Conservation (phyloP, 257 asterid genomes). For the Voacanga thouarsii region DNA sequence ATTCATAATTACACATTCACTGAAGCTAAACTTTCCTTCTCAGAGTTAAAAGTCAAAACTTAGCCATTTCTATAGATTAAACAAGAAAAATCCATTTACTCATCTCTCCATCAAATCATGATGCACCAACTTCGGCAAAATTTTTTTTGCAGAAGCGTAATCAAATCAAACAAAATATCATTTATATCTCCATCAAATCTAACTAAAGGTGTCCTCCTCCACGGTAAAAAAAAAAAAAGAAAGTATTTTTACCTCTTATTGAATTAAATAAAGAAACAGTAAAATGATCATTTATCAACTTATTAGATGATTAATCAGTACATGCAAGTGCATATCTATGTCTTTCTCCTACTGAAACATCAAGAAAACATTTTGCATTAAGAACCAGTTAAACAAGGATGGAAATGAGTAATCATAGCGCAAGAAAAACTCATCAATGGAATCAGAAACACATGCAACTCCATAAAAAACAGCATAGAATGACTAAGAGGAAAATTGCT, state of each 20-base stretch:
- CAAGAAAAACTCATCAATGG: neutral
- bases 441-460: conserved; percentile 29
- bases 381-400: neutral
- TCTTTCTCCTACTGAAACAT: neutral
- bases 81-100: too few species aligned
- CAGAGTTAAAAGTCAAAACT: neutral
- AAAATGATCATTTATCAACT: too few species aligned
- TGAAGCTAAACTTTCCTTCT: neutral
- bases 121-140: too few species aligned
- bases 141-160: too few species aligned
- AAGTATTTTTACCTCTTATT: too few species aligned
- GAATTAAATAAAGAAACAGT: too few species aligned
- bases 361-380: neutral
- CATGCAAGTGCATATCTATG: neutral
- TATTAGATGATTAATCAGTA: neutral
- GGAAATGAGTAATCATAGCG: neutral
- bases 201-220: too few species aligned
- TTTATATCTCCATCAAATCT: too few species aligned
- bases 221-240: too few species aligned
- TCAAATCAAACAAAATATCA: too few species aligned
- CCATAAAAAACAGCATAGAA: neutral
- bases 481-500: neutral
- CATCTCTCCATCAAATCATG: too few species aligned
- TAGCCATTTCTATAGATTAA: too few species aligned
- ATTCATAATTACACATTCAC: neutral